A percentile compares a stretch with the other conserved stretches of the same genome.
phyloP scores from a whole-genome alignment of 2,329 filamentous ascomycete species.

The Calonectria hongkongensis region DNA sequence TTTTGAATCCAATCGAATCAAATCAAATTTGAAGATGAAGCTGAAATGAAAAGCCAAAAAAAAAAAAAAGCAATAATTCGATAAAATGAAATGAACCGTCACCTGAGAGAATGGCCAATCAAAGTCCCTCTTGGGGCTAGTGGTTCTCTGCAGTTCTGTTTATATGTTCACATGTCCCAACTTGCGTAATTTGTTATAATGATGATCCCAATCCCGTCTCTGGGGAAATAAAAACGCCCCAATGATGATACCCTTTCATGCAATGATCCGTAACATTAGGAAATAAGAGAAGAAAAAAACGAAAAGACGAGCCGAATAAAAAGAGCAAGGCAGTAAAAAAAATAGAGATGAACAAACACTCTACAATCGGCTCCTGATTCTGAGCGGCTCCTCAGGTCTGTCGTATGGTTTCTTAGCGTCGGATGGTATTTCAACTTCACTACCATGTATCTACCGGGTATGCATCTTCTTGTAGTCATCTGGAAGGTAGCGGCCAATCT shows the following conservation, averaged over 20 bases:
- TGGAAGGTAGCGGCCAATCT: slow-evolving; percentile 59
- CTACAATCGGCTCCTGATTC: slow-evolving; percentile 13
- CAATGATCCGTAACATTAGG: slow-evolving; percentile 15
- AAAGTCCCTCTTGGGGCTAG: not conserved
- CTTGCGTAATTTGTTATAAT: slow-evolving; percentile 30
- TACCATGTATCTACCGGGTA: slow-evolving; percentile 48
- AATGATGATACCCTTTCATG: slow-evolving; percentile 28
- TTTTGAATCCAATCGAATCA: slow-evolving; percentile 35
- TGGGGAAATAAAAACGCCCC: slow-evolving; percentile 35
- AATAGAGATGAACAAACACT: slow-evolving; percentile 12
- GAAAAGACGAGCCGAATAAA: not conserved
- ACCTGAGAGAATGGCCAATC: slow-evolving; percentile 11
- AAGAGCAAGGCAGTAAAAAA: slow-evolving; percentile 15
- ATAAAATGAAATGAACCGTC: slow-evolving; percentile 8
- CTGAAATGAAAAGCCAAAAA: not conserved
- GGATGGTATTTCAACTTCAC: not conserved
- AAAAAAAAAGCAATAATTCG: not conserved
- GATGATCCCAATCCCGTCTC: slow-evolving; percentile 1
- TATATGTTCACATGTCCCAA: slow-evolving; percentile 1
- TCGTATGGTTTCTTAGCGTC: not conserved
- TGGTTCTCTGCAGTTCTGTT: slow-evolving; percentile 31
- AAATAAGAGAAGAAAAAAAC: slow-evolving; percentile 2
- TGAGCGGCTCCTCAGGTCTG: slow-evolving; percentile 15
- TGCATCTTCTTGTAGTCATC: slow-evolving; percentile 59
- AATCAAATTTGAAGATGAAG: slow-evolving; percentile 5